A percentile compares a stretch with the other conserved stretches of the same genome.
Evolutionary conservation across 305 asterid species (phyloP).

Genomic region (Fraxinus greggii): DNA sequence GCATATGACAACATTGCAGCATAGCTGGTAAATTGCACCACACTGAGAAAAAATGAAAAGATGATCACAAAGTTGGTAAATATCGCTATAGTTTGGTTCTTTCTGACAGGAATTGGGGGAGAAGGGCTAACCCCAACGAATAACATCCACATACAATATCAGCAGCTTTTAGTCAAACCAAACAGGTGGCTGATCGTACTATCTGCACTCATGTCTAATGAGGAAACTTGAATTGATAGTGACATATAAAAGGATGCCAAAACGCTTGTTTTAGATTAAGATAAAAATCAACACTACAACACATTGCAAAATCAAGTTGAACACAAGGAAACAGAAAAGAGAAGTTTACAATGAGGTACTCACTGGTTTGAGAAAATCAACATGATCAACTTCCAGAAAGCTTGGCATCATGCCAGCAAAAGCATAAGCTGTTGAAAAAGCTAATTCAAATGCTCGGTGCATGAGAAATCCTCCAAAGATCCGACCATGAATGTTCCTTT

Average conservation of each 20-base stretch:
- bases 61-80: not conserved
- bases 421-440: conserved; percentile 76
- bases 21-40: not conserved
- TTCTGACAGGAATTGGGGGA: not conserved
- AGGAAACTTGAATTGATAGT: not conserved
- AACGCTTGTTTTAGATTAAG: not conserved
- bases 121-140: not conserved
- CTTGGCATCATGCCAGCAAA: conserved; percentile 93
- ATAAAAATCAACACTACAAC: not conserved
- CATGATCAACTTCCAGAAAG: conserved; percentile 88
- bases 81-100: not conserved
- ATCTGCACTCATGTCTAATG: not conserved
- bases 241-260: not conserved
- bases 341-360: conserved; percentile 28
- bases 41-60: not conserved
- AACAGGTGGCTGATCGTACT: not conserved
- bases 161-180: not conserved
- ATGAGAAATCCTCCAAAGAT: conserved; percentile 88
- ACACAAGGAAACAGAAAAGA: not conserved
- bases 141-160: not conserved
- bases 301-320: not conserved
- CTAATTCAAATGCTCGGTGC: conserved; percentile 86
- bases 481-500: conserved; percentile 86
- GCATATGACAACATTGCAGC: not conserved
- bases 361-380: conserved; percentile 84